Conservation (phyloP, 129 eudicot species). For the Lactuca saligna region DNA sequence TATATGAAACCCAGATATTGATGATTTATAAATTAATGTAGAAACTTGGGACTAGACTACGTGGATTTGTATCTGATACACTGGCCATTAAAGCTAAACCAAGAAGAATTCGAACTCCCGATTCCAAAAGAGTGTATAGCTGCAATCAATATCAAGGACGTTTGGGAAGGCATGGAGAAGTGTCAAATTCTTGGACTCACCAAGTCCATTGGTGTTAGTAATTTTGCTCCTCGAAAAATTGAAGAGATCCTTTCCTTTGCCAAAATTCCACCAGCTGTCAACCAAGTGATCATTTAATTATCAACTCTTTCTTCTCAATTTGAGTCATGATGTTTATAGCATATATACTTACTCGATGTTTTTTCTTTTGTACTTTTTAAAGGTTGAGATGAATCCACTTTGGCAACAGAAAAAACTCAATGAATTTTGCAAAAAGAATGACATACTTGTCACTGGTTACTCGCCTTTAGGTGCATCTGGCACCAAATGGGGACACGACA, state of each 20-base stretch:
- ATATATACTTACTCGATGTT: neutral
- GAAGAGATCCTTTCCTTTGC: slow-evolving; percentile 46
- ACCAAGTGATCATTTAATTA: slow-evolving; percentile 40
- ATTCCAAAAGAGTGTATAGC: slow-evolving; percentile 31
- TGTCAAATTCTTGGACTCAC: slow-evolving; percentile 60
- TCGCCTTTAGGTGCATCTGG: slow-evolving; percentile 53
- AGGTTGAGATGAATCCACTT: slow-evolving; percentile 68
- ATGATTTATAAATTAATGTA: slow-evolving; percentile 10
- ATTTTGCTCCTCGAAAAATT: slow-evolving; percentile 44
- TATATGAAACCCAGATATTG: neutral
- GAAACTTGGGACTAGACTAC: slow-evolving; percentile 55
- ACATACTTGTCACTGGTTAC: slow-evolving; percentile 48
- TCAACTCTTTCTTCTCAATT: neutral
- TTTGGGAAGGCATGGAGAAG: slow-evolving; percentile 72
- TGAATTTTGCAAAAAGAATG: slow-evolving; percentile 45
- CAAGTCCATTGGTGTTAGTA: slow-evolving; percentile 62
- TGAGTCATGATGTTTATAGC: neutral
- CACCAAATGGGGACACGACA: slow-evolving; percentile 53
- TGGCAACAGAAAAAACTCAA: slow-evolving; percentile 56
- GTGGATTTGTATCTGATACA: slow-evolving; percentile 64
- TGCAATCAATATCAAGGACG: slow-evolving; percentile 46
- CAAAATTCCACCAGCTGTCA: slow-evolving; percentile 57
- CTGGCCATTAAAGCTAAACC: slow-evolving; percentile 46
- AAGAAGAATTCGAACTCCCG: slow-evolving; percentile 20
- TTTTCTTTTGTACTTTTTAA: neutral